A percentile compares a stretch with the other conserved stretches of the same genome.
Evolutionary conservation across 441 rosid genomes (phyloP).

Genomic region (Aleurites moluccanus): DNA sequence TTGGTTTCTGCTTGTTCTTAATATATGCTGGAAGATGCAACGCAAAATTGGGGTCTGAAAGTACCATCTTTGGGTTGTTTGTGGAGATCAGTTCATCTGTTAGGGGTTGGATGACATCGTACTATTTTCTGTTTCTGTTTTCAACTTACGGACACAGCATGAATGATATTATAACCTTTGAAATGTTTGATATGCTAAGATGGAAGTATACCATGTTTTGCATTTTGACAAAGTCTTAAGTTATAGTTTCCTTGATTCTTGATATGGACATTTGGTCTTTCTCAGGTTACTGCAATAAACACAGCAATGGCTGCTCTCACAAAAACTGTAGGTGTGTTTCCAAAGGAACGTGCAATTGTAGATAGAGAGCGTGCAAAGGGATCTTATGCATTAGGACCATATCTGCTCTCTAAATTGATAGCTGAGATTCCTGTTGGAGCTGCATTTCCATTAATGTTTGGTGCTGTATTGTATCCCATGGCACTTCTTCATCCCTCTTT

Average conservation of each 20-base stretch:
- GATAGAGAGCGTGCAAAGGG: constrained; percentile 95
- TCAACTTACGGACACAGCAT: not conserved
- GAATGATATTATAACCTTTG: not conserved
- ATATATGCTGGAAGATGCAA: not conserved
- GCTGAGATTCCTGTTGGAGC: constrained; percentile 97
- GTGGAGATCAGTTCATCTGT: not conserved
- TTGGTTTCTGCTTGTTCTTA: not conserved
- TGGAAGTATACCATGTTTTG: not conserved
- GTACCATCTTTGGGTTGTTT: not conserved
- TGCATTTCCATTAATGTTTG: constrained; percentile 92
- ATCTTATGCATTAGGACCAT: constrained; percentile 86
- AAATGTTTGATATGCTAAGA: not conserved
- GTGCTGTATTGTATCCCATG: constrained; percentile 92
- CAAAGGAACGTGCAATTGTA: constrained; percentile 92
- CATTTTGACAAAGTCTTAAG: constrained; percentile 1
- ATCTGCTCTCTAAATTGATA: constrained; percentile 84
- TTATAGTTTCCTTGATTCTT: constrained; percentile 1
- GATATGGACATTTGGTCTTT: constrained; percentile 20
- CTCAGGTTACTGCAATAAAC: constrained; percentile 91
- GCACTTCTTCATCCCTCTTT: constrained; percentile 83
- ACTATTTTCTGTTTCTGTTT: constrained; percentile 4
- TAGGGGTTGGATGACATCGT: not conserved
- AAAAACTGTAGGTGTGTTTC: constrained; percentile 93
- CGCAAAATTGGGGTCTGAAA: constrained; percentile 1
- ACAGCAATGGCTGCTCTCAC: constrained; percentile 99